These are phyloP conservation scores for Xylariaceae sp. DNA, from an alignment of 2,329 filamentous ascomycete species.

Conservation along the genomic window DNA sequence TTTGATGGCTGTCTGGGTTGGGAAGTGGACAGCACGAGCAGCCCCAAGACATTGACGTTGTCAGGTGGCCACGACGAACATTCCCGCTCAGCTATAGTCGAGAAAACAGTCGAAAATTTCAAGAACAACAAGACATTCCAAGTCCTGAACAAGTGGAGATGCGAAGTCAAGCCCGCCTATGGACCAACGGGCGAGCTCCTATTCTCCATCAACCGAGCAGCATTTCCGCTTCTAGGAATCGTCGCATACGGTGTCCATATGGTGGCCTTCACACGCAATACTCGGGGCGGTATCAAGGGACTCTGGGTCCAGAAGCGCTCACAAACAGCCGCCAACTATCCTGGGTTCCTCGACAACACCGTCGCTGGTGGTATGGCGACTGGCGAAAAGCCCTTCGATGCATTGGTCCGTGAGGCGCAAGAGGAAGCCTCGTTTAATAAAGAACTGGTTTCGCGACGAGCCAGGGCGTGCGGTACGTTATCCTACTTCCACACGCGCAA, in stretches of 20 bases:
- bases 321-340: slow-evolving; percentile 61
- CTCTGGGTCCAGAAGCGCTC: slow-evolving; percentile 66
- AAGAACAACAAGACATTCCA: background rate
- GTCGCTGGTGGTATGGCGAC: slow-evolving; percentile 66
- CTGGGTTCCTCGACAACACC: slow-evolving; percentile 66
- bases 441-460: slow-evolving; percentile 48
- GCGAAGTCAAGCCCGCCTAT: slow-evolving; percentile 11
- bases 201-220: slow-evolving; percentile 14
- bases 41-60: slow-evolving; percentile 7
- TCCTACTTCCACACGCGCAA: slow-evolving; percentile 64
- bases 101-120: background rate
- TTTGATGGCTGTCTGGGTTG: slow-evolving; percentile 2
- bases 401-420: slow-evolving; percentile 60
- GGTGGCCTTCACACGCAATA: slow-evolving; percentile 48
- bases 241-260: slow-evolving; percentile 58
- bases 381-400: slow-evolving; percentile 58
- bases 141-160: slow-evolving; percentile 9
- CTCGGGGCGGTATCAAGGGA: slow-evolving; percentile 39
- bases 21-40: background rate
- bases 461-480: slow-evolving; percentile 53
- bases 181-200: slow-evolving; percentile 1
- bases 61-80: background rate
- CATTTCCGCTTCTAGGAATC: slow-evolving; percentile 51
- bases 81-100: slow-evolving; percentile 6
- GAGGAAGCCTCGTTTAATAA: slow-evolving; percentile 67